Evolutionary conservation across 805 yeast species (phyloP).

Genomic region (Cyberlindnera suaveolens): DNA sequence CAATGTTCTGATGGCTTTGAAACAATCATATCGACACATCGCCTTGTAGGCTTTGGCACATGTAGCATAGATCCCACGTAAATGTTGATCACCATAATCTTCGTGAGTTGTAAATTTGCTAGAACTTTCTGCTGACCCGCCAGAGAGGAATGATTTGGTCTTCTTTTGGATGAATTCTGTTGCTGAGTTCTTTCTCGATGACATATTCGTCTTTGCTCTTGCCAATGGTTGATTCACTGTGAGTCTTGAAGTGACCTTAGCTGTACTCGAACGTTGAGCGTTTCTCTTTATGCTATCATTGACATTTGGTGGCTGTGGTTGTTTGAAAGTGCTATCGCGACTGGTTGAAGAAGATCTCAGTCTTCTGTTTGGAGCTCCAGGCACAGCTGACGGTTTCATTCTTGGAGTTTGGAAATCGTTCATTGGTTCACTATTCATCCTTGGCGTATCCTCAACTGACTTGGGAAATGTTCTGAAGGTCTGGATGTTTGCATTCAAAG

Average conservation of each 20-base stretch:
- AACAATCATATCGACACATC: slow-evolving; percentile 64
- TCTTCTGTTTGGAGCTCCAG: slow-evolving; percentile 36
- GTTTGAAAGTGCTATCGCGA: slow-evolving; percentile 13
- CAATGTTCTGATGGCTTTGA: slow-evolving; percentile 67
- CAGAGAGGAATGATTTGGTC: slow-evolving; percentile 7
- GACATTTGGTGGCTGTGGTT: slow-evolving; percentile 12
- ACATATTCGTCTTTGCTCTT: slow-evolving; percentile 9
- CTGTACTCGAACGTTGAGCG: slow-evolving; percentile 29
- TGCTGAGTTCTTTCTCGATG: slow-evolving; percentile 7
- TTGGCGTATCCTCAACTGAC: slow-evolving; percentile 15
- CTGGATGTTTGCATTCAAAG: slow-evolving; percentile 15
- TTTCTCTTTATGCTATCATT: slow-evolving; percentile 20
- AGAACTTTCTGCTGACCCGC: slow-evolving; percentile 4
- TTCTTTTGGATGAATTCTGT: slow-evolving; percentile 17
- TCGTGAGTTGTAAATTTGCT: slow-evolving; percentile 16
- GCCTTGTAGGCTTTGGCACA: slow-evolving; percentile 59
- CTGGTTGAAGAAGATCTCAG: slow-evolving; percentile 19
- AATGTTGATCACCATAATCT: slow-evolving; percentile 32
- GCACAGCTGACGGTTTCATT: slow-evolving; percentile 28
- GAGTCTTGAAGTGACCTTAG: slow-evolving; percentile 42
- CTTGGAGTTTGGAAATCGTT: slow-evolving; percentile 37
- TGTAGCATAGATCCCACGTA: slow-evolving; percentile 41
- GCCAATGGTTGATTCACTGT: slow-evolving; percentile 34
- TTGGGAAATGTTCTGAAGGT: slow-evolving; percentile 11
- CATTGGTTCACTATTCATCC: slow-evolving; percentile 7